Percentiles rank a stretch among this genome's conserved stretches.
Evolutionary conservation across 768 basidiomycete genomes (phyloP).

Genomic region (Boletus bicolor): DNA sequence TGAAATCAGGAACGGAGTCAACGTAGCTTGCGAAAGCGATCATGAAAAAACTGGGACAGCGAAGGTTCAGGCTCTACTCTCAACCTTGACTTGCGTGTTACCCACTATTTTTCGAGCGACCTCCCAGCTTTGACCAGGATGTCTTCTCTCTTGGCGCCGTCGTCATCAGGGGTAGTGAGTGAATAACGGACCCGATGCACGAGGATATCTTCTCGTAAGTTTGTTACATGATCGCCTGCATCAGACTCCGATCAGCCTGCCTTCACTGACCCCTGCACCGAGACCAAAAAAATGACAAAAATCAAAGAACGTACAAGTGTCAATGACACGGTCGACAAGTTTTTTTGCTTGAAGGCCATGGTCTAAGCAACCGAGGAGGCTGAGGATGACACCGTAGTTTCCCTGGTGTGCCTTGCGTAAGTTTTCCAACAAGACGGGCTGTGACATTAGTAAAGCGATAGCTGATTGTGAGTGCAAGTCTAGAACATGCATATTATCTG

Average conservation of each 20-base stretch:
- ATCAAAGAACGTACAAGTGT: slow-evolving; percentile 47
- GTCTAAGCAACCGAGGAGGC: slow-evolving; percentile 90
- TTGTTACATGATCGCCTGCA: slow-evolving; percentile 86
- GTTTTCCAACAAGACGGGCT: slow-evolving; percentile 78
- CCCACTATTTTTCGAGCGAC: slow-evolving; percentile 88
- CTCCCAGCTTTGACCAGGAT: slow-evolving; percentile 65
- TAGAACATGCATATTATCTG: slow-evolving; percentile 27
- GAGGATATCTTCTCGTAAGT: slow-evolving; percentile 87
- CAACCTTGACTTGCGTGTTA: slow-evolving; percentile 2
- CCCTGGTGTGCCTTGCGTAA: slow-evolving; percentile 89
- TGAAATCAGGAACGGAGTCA: slow-evolving; percentile 59
- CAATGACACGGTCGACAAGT: slow-evolving; percentile 87
- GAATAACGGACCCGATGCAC: slow-evolving; percentile 83
- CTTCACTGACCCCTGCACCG: neutral
- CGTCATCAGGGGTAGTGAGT: slow-evolving; percentile 69
- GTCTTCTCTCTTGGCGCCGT: slow-evolving; percentile 48
- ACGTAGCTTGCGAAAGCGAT: slow-evolving; percentile 92
- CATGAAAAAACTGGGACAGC: slow-evolving; percentile 75
- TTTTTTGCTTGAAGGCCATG: slow-evolving; percentile 81
- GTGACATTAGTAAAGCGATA: slow-evolving; percentile 77
- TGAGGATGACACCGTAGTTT: slow-evolving; percentile 87
- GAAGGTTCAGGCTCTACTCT: neutral
- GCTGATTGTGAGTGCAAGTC: slow-evolving; percentile 77
- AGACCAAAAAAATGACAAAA: neutral
- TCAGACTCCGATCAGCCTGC: slow-evolving; percentile 7